A percentile compares a stretch with the other conserved stretches of the same genome.
Conservation (phyloP, 2,329 filamentous ascomycete species). For the Fusarium continuum region DNA sequence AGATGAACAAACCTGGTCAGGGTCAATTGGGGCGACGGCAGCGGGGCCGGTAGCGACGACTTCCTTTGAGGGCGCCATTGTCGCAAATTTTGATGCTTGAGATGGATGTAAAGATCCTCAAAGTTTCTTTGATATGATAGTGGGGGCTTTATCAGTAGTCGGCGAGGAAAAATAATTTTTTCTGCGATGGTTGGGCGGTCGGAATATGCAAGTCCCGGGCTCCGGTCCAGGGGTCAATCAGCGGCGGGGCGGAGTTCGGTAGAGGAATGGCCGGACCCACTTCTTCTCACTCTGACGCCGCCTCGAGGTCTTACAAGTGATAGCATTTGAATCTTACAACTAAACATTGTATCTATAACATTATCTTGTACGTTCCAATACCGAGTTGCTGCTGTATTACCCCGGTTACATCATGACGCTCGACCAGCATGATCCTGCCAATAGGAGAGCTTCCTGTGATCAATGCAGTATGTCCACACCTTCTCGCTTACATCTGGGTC, state of each 20-base stretch:
- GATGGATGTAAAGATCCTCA: constrained; percentile 30
- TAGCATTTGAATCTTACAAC: constrained; percentile 10
- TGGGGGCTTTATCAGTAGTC: constrained; percentile 42
- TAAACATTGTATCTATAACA: background rate
- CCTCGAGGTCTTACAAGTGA: constrained; percentile 21
- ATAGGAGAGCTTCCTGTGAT: constrained; percentile 42
- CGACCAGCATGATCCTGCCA: constrained; percentile 19
- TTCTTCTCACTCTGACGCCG: constrained; percentile 5
- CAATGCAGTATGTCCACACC: constrained; percentile 37
- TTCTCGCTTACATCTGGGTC: constrained; percentile 7
- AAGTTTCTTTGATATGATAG: constrained; percentile 46
- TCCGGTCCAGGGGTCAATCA: constrained; percentile 31
- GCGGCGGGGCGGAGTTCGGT: constrained; percentile 24
- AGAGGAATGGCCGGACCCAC: constrained; percentile 27
- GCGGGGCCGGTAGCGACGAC: constrained; percentile 47
- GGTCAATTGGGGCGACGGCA: constrained; percentile 50
- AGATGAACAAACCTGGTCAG: constrained; percentile 51
- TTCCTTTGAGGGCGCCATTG: constrained; percentile 55
- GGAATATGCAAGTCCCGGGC: constrained; percentile 50
- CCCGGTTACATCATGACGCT: constrained; percentile 3
- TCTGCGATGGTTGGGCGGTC: constrained; percentile 44
- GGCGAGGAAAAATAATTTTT: constrained; percentile 44
- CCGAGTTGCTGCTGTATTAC: too few relatives aligned
- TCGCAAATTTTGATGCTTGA: constrained; percentile 36
- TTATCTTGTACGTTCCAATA: background rate